phyloP scores from a whole-genome alignment of 2,329 filamentous ascomycete species.

The Colletotrichum viniferum region DNA sequence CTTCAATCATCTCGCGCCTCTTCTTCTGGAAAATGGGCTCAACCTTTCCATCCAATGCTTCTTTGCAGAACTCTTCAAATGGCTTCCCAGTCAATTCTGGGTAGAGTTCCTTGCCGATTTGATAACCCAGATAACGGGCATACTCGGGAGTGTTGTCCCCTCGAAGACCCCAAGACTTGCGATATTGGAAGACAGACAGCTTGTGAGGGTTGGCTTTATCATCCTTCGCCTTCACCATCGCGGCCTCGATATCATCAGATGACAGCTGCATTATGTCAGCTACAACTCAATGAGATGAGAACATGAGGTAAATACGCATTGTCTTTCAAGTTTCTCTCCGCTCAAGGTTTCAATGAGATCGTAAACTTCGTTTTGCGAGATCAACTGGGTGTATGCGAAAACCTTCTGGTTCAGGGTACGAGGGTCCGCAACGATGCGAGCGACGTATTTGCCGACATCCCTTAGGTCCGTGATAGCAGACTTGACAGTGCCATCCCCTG shows the following conservation, averaged over 20 bases:
- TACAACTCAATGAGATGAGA: not conserved
- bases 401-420: slow-evolving; percentile 59
- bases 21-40: not conserved
- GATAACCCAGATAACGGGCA: slow-evolving; percentile 59
- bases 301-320: not conserved
- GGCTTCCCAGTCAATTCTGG: slow-evolving; percentile 43
- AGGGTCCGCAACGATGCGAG: slow-evolving; percentile 53
- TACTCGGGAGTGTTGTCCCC: slow-evolving; percentile 58
- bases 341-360: slow-evolving; percentile 48
- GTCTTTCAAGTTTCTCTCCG: slow-evolving; percentile 48
- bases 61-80: not conserved
- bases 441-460: slow-evolving; percentile 59
- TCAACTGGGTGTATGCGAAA: slow-evolving; percentile 50
- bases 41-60: not conserved
- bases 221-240: not conserved
- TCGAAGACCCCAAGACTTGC: slow-evolving; percentile 48
- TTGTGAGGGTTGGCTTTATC: not conserved
- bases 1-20: not conserved
- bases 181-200: slow-evolving; percentile 39
- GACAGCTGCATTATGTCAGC: not conserved
- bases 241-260: not conserved
- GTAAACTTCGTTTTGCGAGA: slow-evolving; percentile 50
- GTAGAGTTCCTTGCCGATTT: slow-evolving; percentile 56
- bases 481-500: slow-evolving; percentile 48
- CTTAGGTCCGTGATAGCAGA: slow-evolving; percentile 50